Evolutionary conservation across 768 basidiomycete species (phyloP).

Genomic region (Tylopilus sp.): DNA sequence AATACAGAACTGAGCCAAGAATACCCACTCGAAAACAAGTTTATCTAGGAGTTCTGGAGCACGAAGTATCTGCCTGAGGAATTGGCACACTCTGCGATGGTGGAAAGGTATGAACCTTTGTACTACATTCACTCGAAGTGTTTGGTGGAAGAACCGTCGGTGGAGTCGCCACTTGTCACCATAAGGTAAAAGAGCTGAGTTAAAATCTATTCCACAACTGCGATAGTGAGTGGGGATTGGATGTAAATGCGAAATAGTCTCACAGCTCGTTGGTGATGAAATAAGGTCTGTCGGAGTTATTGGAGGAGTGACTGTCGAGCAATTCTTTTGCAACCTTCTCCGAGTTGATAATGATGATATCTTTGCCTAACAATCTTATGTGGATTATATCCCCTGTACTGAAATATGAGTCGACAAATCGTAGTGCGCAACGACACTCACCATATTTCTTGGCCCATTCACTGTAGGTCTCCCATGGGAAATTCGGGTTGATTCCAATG

Average conservation of each 20-base stretch:
- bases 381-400: constrained; percentile 4
- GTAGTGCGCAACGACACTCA: neutral
- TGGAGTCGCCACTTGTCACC: too few relatives aligned
- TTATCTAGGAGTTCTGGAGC: constrained; percentile 23
- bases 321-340: too few relatives aligned
- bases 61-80: constrained; percentile 30
- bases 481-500: too few relatives aligned
- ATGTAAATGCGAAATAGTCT: neutral
- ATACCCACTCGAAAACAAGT: constrained; percentile 17
- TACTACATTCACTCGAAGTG: constrained; percentile 13
- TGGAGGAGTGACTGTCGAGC: constrained; percentile 37
- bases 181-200: constrained; percentile 13
- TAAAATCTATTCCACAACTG: constrained; percentile 12
- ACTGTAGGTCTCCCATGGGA: neutral
- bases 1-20: constrained; percentile 14
- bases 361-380: constrained; percentile 40
- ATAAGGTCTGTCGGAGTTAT: constrained; percentile 48
- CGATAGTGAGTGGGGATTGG: neutral
- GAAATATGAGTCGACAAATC: constrained; percentile 14
- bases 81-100: constrained; percentile 22
- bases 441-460: neutral
- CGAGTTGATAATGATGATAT: too few relatives aligned
- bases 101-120: constrained; percentile 25
- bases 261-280: constrained; percentile 15
- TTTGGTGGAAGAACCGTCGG: constrained; percentile 24